Conservation (phyloP, 768 basidiomycete genomes). For the Hericium rajendrae region DNA sequence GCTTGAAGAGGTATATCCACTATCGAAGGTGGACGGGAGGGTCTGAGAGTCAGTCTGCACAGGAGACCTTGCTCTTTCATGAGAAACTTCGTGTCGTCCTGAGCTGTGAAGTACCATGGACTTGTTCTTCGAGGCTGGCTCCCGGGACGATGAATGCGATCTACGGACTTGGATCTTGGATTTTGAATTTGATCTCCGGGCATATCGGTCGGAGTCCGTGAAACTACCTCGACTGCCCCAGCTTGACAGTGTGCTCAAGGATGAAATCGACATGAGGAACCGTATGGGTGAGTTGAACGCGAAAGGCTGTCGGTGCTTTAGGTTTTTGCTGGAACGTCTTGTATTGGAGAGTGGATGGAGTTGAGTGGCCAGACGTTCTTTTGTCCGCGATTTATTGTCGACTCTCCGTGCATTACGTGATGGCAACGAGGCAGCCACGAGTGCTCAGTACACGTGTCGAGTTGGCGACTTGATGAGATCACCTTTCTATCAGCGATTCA, state of each 20-base stretch:
- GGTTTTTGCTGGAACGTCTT: too few relatives aligned
- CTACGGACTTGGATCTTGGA: background rate
- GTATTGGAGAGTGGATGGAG: too few relatives aligned
- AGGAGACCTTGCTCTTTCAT: background rate
- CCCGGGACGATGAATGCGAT: background rate
- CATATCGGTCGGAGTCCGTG: background rate
- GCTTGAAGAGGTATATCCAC: conserved; percentile 6
- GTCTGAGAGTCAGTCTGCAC: background rate
- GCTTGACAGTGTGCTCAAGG: background rate
- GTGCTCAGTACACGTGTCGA: too few relatives aligned
- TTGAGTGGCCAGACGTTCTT: too few relatives aligned
- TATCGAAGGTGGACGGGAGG: background rate
- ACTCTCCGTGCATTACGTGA: too few relatives aligned
- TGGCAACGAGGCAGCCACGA: too few relatives aligned
- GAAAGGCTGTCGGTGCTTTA: too few relatives aligned
- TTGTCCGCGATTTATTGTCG: too few relatives aligned
- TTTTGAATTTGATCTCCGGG: background rate
- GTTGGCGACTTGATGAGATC: too few relatives aligned
- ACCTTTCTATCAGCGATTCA: too few relatives aligned
- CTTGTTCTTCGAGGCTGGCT: background rate
- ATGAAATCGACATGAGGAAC: background rate
- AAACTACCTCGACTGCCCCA: background rate
- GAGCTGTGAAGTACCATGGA: background rate
- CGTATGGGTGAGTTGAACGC: too few relatives aligned
- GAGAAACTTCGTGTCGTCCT: background rate